These are phyloP conservation scores for Fusarium pseudonygamai DNA, from an alignment of 2,329 filamentous ascomycete species.

Conservation along the genomic window DNA sequence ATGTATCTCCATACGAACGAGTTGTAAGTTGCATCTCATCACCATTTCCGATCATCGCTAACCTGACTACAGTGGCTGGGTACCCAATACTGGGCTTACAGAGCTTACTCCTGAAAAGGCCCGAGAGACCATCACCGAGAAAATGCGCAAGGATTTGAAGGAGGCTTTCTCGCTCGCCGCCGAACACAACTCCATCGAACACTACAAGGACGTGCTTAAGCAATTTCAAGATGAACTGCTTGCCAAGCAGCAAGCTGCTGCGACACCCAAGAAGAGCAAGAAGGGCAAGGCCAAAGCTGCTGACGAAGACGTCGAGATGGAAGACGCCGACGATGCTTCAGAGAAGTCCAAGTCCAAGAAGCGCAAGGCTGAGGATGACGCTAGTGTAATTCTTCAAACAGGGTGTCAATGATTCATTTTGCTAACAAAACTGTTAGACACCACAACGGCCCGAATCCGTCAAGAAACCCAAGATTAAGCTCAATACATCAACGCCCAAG, in stretches of 20 bases:
- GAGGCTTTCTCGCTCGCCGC: conserved; percentile 83
- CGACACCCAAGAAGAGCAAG: conserved; percentile 54
- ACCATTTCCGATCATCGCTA: not conserved
- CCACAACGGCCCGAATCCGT: conserved; percentile 69
- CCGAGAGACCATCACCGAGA: conserved; percentile 73
- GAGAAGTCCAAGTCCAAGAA: conserved; percentile 76
- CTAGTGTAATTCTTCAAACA: conserved; percentile 53
- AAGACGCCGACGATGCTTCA: conserved; percentile 64
- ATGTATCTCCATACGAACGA: conserved; percentile 97
- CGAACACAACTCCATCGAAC: conserved; percentile 78
- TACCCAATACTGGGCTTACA: conserved; percentile 82
- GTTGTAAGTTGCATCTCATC: conserved; percentile 75
- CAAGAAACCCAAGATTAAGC: conserved; percentile 75
- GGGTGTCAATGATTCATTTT: not conserved
- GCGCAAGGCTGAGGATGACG: conserved; percentile 87
- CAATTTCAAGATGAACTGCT: conserved; percentile 73
- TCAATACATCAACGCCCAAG: conserved; percentile 59
- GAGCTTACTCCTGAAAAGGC: conserved; percentile 80
- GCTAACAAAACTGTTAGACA: conserved; percentile 53
- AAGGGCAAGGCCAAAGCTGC: conserved; percentile 61
- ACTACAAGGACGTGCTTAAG: conserved; percentile 84
- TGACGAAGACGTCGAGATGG: conserved; percentile 69
- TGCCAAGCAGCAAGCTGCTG: conserved; percentile 55
- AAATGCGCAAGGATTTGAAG: conserved; percentile 82
- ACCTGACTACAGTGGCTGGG: conserved; percentile 77